Evolutionary conservation across 768 basidiomycete species (phyloP).

Genomic region (Naganishia vaughanmartiniae): DNA sequence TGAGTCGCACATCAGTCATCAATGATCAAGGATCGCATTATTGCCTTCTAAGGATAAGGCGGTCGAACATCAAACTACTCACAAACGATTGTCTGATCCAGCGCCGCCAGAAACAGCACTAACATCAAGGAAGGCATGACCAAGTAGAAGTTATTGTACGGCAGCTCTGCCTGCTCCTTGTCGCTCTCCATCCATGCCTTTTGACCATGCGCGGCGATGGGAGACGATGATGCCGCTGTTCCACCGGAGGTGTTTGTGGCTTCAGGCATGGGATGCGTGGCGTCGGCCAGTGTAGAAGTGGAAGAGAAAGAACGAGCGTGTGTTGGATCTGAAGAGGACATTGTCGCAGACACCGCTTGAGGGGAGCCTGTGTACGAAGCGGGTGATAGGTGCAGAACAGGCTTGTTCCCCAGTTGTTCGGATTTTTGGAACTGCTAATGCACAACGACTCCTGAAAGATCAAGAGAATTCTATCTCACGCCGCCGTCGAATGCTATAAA

Average conservation of each 20-base stretch:
- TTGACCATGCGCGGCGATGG: conserved; percentile 5
- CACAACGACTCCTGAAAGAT: too few species aligned
- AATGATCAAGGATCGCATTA: too few species aligned
- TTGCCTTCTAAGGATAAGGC: too few species aligned
- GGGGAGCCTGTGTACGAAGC: too few species aligned
- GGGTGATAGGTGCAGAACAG: too few species aligned
- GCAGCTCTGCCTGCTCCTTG: conserved; percentile 32
- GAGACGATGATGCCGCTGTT: background rate
- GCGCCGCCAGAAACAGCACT: conserved; percentile 43
- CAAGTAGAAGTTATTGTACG: conserved; percentile 37
- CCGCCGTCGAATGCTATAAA: too few species aligned
- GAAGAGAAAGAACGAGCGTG: conserved; percentile 1
- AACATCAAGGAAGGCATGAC: conserved; percentile 39
- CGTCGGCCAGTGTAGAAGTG: conserved; percentile 1
- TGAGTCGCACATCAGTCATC: conserved; percentile 32
- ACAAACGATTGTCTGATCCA: conserved; percentile 43
- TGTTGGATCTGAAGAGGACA: too few species aligned
- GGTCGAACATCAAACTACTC: background rate
- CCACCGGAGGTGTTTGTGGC: background rate
- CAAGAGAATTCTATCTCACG: too few species aligned
- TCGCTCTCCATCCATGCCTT: conserved; percentile 28
- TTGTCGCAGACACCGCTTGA: too few species aligned
- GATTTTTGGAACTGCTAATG: too few species aligned
- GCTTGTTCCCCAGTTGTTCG: too few species aligned
- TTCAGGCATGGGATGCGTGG: conserved; percentile 4